A percentile compares a stretch with the other conserved stretches of the same genome.
These are phyloP conservation scores for Amanita rubescens DNA, from an alignment of 768 basidiomycete genomes.

Conservation along the genomic window DNA sequence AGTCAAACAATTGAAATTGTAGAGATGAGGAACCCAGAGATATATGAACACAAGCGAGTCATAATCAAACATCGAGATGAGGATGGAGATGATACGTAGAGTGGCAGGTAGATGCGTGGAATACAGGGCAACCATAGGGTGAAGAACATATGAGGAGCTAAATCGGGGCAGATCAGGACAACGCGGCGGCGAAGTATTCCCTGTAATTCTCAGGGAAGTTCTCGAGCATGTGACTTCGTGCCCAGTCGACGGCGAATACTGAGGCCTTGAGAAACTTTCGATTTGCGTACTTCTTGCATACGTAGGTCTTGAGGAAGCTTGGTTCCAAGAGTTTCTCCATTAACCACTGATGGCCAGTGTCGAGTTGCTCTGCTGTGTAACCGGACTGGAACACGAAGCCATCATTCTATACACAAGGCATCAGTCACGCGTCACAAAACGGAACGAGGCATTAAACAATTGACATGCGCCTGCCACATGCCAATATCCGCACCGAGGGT, in stretches of 20 bases:
- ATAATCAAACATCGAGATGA: conserved; percentile 15
- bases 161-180: conserved; percentile 1
- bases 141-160: not conserved
- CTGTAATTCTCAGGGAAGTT: not conserved
- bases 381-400: conserved; percentile 90
- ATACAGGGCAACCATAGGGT: conserved; percentile 13
- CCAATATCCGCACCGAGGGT: not conserved
- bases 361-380: conserved; percentile 83
- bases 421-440: conserved; percentile 32
- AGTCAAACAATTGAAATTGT: conserved; percentile 10
- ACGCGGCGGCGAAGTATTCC: not conserved
- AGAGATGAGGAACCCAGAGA: conserved; percentile 14
- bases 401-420: conserved; percentile 54
- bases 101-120: conserved; percentile 12
- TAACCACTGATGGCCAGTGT: conserved; percentile 73
- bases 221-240: conserved; percentile 28
- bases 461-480: conserved; percentile 16
- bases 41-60: conserved; percentile 17
- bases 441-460: not conserved
- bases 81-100: conserved; percentile 14
- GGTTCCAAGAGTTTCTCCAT: conserved; percentile 76
- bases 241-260: conserved; percentile 70
- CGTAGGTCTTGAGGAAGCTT: conserved; percentile 77
- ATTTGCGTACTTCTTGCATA: conserved; percentile 94
- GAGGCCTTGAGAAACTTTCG: conserved; percentile 97